Evolutionary conservation across 495 filamentous ascomycete species (phyloP), one percentile per base, ranked within the genome.

Genomic region (Trichodelitschia bisporula): DNA sequence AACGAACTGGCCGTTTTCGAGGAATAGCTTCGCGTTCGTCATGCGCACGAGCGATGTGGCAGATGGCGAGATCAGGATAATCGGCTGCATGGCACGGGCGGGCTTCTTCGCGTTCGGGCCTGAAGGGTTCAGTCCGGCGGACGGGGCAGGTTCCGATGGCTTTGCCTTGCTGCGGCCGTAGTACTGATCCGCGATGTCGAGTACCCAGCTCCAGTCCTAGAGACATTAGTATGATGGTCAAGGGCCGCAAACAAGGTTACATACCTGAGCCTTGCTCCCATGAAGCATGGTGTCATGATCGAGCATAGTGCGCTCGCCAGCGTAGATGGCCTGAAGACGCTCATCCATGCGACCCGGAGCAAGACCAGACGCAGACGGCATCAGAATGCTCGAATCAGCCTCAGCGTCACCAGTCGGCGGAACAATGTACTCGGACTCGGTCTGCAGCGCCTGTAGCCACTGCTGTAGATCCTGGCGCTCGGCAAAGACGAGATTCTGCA

Each of bases 1-100:
- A 2, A 75, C 59, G 53, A 80, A 99, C 25, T 69, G 49, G 31
- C 84, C 82, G 33, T 64, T 61, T 49, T 84, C 70, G 36, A 99
- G 78, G 63, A 99, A 99, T 25, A 77, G 68, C 39, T 90, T 89
- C 54, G 90, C 79, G 51, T 99, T 99, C 15, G 77, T 71, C 72
- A 93, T 80, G 50, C 79, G 76, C n/a, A 99, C 77, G 28, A 95
- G 74, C 5, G 84, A 84, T 14, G 82, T 92, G 19, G 89, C 89
- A 18, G 83, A 93, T n/a, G 89, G 86, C 2, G 89, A 95, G 42
- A 99, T 72, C 10, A 99, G 68, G 54, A 99, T 92, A 52, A 99
- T 99, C 14, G 89, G 89, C 45, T 97, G 82, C 29, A 68, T 66
- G 20, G 78, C 69, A 10, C 64, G 62, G 43, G 51, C 50, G 33